Evolutionary conservation across 768 basidiomycete species (phyloP).

Genomic region (Gloeophyllum trabeum): DNA sequence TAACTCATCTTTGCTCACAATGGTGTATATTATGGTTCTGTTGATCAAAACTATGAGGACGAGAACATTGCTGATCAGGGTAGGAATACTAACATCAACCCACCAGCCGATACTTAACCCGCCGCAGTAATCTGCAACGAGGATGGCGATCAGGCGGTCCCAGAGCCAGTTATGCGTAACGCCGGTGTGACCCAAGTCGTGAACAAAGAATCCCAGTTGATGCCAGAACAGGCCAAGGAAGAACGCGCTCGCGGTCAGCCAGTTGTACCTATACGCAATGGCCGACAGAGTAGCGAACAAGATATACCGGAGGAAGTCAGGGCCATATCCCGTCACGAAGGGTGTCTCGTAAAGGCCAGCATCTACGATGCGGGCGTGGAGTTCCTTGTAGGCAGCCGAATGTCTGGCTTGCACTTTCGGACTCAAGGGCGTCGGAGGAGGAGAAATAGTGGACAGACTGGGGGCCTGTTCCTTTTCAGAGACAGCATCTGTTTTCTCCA

Average conservation of each 20-base stretch:
- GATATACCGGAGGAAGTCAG: conserved; percentile 73
- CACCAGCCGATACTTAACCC: conserved; percentile 97
- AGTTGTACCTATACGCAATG: conserved; percentile 47
- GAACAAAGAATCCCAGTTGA: conserved; percentile 84
- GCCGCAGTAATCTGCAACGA: conserved; percentile 79
- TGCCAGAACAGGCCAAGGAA: conserved; percentile 90
- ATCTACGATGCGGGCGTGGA: conserved; percentile 62
- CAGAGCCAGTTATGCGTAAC: conserved; percentile 79
- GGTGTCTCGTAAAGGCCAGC: conserved; percentile 82
- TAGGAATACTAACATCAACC: conserved; percentile 68
- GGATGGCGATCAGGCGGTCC: conserved; percentile 72
- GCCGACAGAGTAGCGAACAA: conserved; percentile 49
- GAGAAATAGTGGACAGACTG: conserved; percentile 31
- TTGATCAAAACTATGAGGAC: conserved; percentile 5
- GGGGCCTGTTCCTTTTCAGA: conserved; percentile 11
- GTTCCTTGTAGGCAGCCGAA: conserved; percentile 67
- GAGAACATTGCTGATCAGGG: conserved; percentile 3
- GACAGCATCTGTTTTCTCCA: conserved; percentile 30
- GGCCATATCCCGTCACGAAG: conserved; percentile 81
- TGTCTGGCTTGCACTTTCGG: conserved; percentile 50
- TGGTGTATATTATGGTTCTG: conserved; percentile 96
- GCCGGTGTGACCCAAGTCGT: conserved; percentile 93
- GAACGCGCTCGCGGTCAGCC: conserved; percentile 66
- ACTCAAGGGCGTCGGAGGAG: conserved; percentile 43
- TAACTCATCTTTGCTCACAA: conserved; percentile 42